These are phyloP conservation scores for Colletotrichum destructivum DNA, from an alignment of 2,329 filamentous ascomycete genomes.

Conservation along the genomic window DNA sequence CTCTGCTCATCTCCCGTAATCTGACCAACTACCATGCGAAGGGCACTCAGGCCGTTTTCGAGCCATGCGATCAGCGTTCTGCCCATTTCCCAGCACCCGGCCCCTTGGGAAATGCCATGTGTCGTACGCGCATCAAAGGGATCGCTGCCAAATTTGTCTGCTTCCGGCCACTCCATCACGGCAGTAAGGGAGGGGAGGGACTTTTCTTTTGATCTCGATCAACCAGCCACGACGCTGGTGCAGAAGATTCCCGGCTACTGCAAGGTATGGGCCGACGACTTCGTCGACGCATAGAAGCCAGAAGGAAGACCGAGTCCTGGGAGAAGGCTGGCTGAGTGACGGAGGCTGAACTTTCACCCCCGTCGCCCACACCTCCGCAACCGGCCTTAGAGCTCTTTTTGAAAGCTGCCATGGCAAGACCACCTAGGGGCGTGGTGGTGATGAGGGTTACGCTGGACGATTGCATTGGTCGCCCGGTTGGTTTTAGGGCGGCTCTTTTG, in stretches of 20 bases:
- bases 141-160: background rate
- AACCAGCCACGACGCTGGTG: constrained; percentile 33
- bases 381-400: constrained; percentile 9
- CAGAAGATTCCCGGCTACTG: background rate
- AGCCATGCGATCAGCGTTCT: constrained; percentile 1
- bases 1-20: constrained; percentile 12
- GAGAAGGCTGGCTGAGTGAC: constrained; percentile 24
- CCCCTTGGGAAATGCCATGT: constrained; percentile 17
- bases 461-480: constrained; percentile 18
- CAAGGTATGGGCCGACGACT: constrained; percentile 3
- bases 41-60: background rate
- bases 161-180: constrained; percentile 22
- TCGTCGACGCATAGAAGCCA: constrained; percentile 13
- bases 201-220: background rate
- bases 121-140: constrained; percentile 13
- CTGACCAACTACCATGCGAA: constrained; percentile 1
- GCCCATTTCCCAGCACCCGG: constrained; percentile 20
- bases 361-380: constrained; percentile 12
- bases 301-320: constrained; percentile 11
- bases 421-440: constrained; percentile 32
- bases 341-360: background rate
- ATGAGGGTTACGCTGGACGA: constrained; percentile 6
- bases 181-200: background rate
- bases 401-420: constrained; percentile 10
- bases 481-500: constrained; percentile 17